Evolutionary conservation across 106 monocot genomes (phyloP), one percentile per base, ranked within the genome.

Genomic region (Chionographis japonica): DNA sequence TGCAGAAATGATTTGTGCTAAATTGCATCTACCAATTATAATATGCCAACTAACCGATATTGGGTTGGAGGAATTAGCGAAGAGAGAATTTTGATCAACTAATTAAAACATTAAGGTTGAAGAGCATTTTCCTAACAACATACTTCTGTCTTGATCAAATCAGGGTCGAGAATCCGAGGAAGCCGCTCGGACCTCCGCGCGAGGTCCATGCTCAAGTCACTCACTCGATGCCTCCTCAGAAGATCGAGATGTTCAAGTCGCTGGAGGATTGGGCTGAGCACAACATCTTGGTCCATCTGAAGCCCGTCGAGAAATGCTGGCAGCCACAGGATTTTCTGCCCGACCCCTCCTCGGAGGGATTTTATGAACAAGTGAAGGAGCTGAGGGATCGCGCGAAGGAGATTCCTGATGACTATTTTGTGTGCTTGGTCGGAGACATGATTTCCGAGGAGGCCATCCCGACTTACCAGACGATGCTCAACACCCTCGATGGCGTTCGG

Each of bases 341-440:
- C 35, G 67, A 67, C 35, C 66, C 53, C 4, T 67, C 67, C 16
- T 67, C 67, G 35, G 67, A 67, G 52, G 67, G 54, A 67, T 67
- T 67, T 52, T 10, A 67, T 20, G 67, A 67, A 52, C 37, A 67
- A 54, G 67, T 67, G 13, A 67, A 67, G 35, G 67, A 67, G 54
- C 54, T 67, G 38, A 67, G 67, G 7, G 36, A 36, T 15, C 67
- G 67, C 7, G 67, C 67, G 5, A 67, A 54, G 53, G 67, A 67
- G 67, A 67, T 67, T 37, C 67, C 67, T 54, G 67, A 67, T 67
- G 67, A 67, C 15, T 67, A 67, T 67, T 67, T 27, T 67, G 67
- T 67, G 2, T 50, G 51, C 37, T 67, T 67, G 53, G 67, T 67
- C 37, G 67, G 67, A 7, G 54, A 67, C 38, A 67, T 67, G 67